Conservation (phyloP, 257 asterid species). For the Osmanthus fragrans region DNA sequence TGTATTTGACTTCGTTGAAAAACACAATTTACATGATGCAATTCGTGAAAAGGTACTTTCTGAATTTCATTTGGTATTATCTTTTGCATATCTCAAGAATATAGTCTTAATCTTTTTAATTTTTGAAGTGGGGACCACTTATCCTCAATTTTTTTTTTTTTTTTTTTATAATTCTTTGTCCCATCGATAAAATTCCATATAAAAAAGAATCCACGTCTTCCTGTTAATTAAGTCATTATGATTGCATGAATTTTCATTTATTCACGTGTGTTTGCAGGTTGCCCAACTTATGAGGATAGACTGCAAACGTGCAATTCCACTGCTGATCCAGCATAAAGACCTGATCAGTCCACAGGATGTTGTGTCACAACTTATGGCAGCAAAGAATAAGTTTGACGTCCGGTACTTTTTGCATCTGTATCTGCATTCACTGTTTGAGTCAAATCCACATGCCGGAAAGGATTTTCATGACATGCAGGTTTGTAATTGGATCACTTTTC, state of each 20-base stretch:
- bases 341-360: conserved; percentile 77
- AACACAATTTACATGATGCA: conserved; percentile 83
- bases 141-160: background rate
- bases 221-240: background rate
- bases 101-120: background rate
- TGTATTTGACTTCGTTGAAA: conserved; percentile 91
- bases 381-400: conserved; percentile 63
- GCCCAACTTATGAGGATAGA: conserved; percentile 94
- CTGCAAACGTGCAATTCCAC: conserved; percentile 72
- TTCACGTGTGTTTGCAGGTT: conserved; percentile 56
- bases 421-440: conserved; percentile 75
- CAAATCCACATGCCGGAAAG: conserved; percentile 86
- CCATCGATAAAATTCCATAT: background rate
- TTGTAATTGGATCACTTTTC: conserved; percentile 20
- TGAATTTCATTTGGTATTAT: conserved; percentile 1
- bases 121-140: conserved; percentile 13
- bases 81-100: conserved; percentile 14
- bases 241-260: conserved; percentile 10
- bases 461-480: conserved; percentile 99
- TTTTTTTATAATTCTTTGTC: background rate
- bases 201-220: background rate
- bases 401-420: conserved; percentile 68
- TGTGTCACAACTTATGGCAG: conserved; percentile 77
- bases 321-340: conserved; percentile 73
- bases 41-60: conserved; percentile 76